Conservation (phyloP, 805 yeast species). For the Wickerhamomyces mucosus region DNA sequence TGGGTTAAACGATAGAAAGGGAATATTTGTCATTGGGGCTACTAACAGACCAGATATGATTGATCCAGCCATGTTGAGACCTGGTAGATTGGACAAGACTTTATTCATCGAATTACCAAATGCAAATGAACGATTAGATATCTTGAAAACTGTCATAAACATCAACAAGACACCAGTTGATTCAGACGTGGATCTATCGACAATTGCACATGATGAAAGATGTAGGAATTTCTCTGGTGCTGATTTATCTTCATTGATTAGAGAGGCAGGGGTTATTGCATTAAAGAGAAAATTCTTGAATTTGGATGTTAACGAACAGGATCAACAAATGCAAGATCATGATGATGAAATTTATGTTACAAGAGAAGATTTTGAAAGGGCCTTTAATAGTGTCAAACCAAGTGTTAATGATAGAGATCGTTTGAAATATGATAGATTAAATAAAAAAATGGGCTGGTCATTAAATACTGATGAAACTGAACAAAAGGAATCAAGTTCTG, state of each 20-base stretch:
- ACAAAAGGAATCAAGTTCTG: constrained; percentile 3
- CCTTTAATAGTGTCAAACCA: constrained; percentile 72
- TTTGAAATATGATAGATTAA: constrained; percentile 61
- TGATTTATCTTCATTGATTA: constrained; percentile 80
- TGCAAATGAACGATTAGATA: constrained; percentile 69
- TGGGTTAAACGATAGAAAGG: constrained; percentile 86
- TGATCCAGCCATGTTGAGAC: constrained; percentile 96
- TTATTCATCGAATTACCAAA: constrained; percentile 84
- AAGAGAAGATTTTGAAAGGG: constrained; percentile 54
- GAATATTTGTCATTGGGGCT: constrained; percentile 92
- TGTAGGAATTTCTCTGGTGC: constrained; percentile 94
- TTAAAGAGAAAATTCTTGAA: constrained; percentile 64
- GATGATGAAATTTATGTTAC: constrained; percentile 45
- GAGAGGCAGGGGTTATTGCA: constrained; percentile 92
- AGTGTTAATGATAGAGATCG: constrained; percentile 86
- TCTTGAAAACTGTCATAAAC: constrained; percentile 63
- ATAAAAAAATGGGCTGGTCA: constrained; percentile 70
- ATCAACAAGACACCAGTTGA: constrained; percentile 71
- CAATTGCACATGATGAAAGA: constrained; percentile 64
- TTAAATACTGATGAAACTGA: constrained; percentile 24
- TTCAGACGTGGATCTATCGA: constrained; percentile 45
- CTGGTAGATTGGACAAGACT: constrained; percentile 92
- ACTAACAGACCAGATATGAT: constrained; percentile 98
- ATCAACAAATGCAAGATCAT: constrained; percentile 37
- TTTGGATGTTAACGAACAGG: constrained; percentile 33